phyloP scores from a whole-genome alignment of 345 rosid species.

The Bretschneidera sinensis region DNA sequence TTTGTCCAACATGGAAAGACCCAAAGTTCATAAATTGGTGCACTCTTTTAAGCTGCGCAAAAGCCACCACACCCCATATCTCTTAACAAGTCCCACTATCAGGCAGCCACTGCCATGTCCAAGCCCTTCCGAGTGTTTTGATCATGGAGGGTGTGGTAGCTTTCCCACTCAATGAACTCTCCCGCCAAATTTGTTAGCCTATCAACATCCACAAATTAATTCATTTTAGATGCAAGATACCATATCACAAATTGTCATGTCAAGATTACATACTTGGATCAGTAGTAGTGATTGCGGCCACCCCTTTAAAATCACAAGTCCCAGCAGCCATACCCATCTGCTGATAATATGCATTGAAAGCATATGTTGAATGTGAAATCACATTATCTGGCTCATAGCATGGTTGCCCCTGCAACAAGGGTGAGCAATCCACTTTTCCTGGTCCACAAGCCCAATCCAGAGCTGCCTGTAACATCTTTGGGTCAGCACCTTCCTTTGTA shows the following conservation, averaged over 20 bases:
- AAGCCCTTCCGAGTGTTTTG: too few relatives aligned
- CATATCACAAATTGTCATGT: too few relatives aligned
- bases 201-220: too few relatives aligned
- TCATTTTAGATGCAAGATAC: too few relatives aligned
- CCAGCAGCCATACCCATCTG: constrained; percentile 64
- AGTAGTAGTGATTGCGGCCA: constrained; percentile 74
- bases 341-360: constrained; percentile 91
- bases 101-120: too few relatives aligned
- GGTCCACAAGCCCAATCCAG: constrained; percentile 99
- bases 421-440: constrained; percentile 88
- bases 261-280: constrained; percentile 69
- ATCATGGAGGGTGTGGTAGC: too few relatives aligned
- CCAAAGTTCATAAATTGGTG: too few relatives aligned
- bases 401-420: constrained; percentile 66
- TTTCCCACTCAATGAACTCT: too few relatives aligned
- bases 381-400: constrained; percentile 88
- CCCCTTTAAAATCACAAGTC: constrained; percentile 94
- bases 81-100: too few relatives aligned
- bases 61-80: not conserved
- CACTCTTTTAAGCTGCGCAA: not conserved
- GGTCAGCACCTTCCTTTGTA: constrained; percentile 65
- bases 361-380: constrained; percentile 69
- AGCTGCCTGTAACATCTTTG: constrained; percentile 92
- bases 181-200: too few relatives aligned
- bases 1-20: not conserved